These are phyloP conservation scores for Abrus precatorius DNA, from an alignment of 306 rosid species.

Conservation along the genomic window DNA sequence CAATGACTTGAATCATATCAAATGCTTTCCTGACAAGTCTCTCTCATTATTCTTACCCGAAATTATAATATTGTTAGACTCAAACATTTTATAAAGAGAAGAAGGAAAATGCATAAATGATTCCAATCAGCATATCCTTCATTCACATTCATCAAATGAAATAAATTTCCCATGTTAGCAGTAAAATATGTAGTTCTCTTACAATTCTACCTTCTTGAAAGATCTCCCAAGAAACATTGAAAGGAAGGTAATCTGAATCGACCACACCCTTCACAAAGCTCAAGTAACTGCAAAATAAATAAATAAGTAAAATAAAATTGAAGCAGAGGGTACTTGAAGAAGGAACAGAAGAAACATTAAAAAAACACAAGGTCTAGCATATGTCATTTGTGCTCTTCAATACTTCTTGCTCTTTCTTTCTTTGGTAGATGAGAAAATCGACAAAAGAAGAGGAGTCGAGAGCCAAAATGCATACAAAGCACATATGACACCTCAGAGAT, in stretches of 20 bases:
- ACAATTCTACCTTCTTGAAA: constrained; percentile 99
- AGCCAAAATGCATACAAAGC: background rate
- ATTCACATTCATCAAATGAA: constrained; percentile 9
- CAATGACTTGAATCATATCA: too few relatives aligned
- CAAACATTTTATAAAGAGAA: background rate
- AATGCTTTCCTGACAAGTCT: constrained; percentile 96
- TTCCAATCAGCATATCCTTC: constrained; percentile 11
- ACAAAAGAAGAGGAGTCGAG: background rate
- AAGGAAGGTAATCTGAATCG: constrained; percentile 96
- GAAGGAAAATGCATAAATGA: background rate
- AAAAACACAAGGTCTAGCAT: background rate
- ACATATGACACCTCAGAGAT: background rate
- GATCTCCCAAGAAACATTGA: constrained; percentile 95
- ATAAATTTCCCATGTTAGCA: constrained; percentile 10
- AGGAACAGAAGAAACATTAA: background rate
- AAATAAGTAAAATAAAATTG: constrained; percentile 7
- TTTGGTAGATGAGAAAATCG: background rate
- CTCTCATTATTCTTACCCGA: constrained; percentile 98
- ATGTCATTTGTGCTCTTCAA: constrained; percentile 13
- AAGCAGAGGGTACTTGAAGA: background rate
- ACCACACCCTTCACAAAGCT: constrained; percentile 99
- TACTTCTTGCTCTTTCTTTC: background rate
- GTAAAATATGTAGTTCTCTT: constrained; percentile 48
- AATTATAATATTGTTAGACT: constrained; percentile 29
- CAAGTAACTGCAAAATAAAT: constrained; percentile 78